Evolutionary conservation across 768 basidiomycete species (phyloP).

Genomic region (Termitomyces sp.): DNA sequence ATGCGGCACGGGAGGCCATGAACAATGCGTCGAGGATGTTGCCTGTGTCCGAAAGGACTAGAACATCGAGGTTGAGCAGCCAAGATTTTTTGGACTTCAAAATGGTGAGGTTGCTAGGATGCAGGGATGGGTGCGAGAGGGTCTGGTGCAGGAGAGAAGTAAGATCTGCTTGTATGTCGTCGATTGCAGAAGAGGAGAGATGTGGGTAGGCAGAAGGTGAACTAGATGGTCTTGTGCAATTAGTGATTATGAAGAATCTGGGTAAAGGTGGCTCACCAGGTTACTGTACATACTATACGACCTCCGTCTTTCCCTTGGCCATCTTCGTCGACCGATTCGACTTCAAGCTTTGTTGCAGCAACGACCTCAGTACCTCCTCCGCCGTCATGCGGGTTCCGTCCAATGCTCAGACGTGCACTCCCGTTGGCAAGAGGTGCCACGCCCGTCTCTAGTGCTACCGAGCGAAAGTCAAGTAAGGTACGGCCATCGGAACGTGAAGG

Average conservation of each 20-base stretch:
- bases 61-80: slow-evolving; percentile 70
- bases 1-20: slow-evolving; percentile 70
- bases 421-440: slow-evolving; percentile 81
- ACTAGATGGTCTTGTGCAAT: slow-evolving; percentile 37
- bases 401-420: slow-evolving; percentile 72
- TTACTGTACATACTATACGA: slow-evolving; percentile 60
- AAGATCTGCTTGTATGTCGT: slow-evolving; percentile 74
- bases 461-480: slow-evolving; percentile 55
- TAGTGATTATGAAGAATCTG: not conserved
- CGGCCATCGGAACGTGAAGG: slow-evolving; percentile 80
- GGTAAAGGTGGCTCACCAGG: slow-evolving; percentile 53
- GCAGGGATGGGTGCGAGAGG: slow-evolving; percentile 60
- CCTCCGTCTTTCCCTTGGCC: slow-evolving; percentile 49
- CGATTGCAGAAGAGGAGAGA: slow-evolving; percentile 54
- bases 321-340: slow-evolving; percentile 47
- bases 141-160: slow-evolving; percentile 57
- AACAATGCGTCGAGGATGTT: slow-evolving; percentile 76
- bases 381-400: slow-evolving; percentile 44
- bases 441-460: slow-evolving; percentile 70
- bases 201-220: slow-evolving; percentile 79
- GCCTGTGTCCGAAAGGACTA: slow-evolving; percentile 68
- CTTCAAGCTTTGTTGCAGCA: slow-evolving; percentile 76
- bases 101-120: slow-evolving; percentile 59
- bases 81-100: slow-evolving; percentile 62
- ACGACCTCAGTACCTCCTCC: slow-evolving; percentile 73